Percentiles rank a stretch among this genome's conserved stretches.
Evolutionary conservation across 2,329 filamentous ascomycete genomes (phyloP).

Genomic region (Pyrenophora seminiperda): DNA sequence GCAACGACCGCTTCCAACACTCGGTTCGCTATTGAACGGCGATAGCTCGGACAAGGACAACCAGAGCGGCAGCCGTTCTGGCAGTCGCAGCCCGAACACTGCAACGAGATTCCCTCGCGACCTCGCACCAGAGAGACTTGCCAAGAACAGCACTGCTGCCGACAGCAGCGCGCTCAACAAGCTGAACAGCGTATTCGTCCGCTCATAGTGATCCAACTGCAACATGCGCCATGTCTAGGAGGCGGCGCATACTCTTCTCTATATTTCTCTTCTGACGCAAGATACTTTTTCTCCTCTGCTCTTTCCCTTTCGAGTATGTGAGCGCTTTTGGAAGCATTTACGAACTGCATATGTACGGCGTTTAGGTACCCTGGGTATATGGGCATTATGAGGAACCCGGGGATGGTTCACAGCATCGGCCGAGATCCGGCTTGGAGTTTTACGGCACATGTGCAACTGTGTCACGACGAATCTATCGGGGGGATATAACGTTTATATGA

Average conservation of each 20-base stretch:
- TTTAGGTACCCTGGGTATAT: slow-evolving; percentile 17
- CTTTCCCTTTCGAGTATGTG: slow-evolving; percentile 2
- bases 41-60: slow-evolving; percentile 37
- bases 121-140: slow-evolving; percentile 39
- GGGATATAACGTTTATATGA: neutral
- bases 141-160: slow-evolving; percentile 40
- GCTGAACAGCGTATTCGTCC: slow-evolving; percentile 43
- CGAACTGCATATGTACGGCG: slow-evolving; percentile 37
- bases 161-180: slow-evolving; percentile 42
- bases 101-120: slow-evolving; percentile 37
- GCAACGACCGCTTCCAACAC: slow-evolving; percentile 55
- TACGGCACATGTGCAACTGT: slow-evolving; percentile 1
- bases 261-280: neutral
- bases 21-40: slow-evolving; percentile 42
- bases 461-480: neutral
- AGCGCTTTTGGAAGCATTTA: slow-evolving; percentile 27
- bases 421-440: slow-evolving; percentile 8
- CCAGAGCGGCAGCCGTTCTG: slow-evolving; percentile 46
- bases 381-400: slow-evolving; percentile 1
- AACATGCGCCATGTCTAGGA: neutral
- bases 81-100: slow-evolving; percentile 51
- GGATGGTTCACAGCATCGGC: slow-evolving; percentile 6
- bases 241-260: neutral
- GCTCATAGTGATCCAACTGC: slow-evolving; percentile 22
- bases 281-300: neutral